Conservation (phyloP, 768 basidiomycete genomes). For the Hypholoma fasciculare region DNA sequence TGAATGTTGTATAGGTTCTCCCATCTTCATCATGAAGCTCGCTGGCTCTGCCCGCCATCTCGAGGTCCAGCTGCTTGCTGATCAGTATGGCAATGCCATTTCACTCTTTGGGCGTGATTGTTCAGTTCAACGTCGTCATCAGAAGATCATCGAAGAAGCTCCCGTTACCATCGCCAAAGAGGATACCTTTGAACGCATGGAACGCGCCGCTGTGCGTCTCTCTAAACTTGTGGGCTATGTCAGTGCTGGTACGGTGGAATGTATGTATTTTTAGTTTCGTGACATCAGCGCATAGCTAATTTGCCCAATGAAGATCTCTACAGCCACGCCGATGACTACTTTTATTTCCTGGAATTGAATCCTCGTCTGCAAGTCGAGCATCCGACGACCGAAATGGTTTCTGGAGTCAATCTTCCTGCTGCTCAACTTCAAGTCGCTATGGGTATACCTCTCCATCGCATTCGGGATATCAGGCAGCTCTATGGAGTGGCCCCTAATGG, state of each 20-base stretch:
- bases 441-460: constrained; percentile 95
- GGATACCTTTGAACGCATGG: constrained; percentile 95
- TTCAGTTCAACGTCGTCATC: constrained; percentile 98
- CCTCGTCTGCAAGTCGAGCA: constrained; percentile 99
- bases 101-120: constrained; percentile 99
- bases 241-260: constrained; percentile 98
- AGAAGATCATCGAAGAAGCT: constrained; percentile 99
- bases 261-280: constrained; percentile 41
- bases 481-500: constrained; percentile 93
- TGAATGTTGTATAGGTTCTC: constrained; percentile 64
- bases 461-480: constrained; percentile 92
- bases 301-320: constrained; percentile 71
- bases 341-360: constrained; percentile 98
- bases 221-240: constrained; percentile 99
- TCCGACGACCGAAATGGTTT: constrained; percentile 99
- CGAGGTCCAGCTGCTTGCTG: constrained; percentile 97
- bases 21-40: constrained; percentile 99
- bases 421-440: constrained; percentile 97
- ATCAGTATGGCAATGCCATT: constrained; percentile 99
- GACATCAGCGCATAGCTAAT: constrained; percentile 4
- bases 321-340: constrained; percentile 88
- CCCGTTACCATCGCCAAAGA: constrained; percentile 96
- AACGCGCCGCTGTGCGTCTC: constrained; percentile 98
- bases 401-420: constrained; percentile 96
- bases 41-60: constrained; percentile 96